These are phyloP conservation scores for Penicillium psychrofluorescens DNA, from an alignment of 495 filamentous ascomycete genomes.

Conservation along the genomic window DNA sequence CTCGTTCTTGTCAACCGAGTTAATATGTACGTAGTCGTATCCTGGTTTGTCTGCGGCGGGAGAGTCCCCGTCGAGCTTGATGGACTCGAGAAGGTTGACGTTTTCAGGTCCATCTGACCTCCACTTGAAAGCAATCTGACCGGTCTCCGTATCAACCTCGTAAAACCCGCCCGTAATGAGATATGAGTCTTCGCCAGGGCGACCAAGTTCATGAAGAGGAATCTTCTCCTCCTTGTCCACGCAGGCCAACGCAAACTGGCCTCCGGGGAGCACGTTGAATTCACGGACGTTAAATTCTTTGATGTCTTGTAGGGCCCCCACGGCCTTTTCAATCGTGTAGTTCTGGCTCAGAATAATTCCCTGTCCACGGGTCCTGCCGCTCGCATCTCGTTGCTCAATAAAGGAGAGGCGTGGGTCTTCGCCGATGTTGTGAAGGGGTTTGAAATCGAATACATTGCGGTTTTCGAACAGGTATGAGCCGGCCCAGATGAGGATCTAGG, in stretches of 20 bases:
- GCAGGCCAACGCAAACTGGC: conserved; percentile 36
- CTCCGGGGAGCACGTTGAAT: conserved; percentile 35
- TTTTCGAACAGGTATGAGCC: conserved; percentile 30
- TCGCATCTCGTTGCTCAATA: conserved; percentile 30
- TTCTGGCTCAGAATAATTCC: conserved; percentile 28
- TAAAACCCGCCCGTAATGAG: conserved; percentile 32
- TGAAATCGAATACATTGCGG: conserved; percentile 34
- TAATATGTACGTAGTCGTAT: conserved; percentile 32
- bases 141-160: conserved; percentile 41
- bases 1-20: conserved; percentile 35
- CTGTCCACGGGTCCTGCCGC: conserved; percentile 23
- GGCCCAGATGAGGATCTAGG: conserved; percentile 33
- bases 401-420: conserved; percentile 36
- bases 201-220: conserved; percentile 32
- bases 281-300: conserved; percentile 44
- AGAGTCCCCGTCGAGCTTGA: conserved; percentile 18
- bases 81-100: conserved; percentile 31
- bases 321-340: conserved; percentile 28
- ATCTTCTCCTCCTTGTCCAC: conserved; percentile 35
- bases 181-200: conserved; percentile 29
- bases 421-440: conserved; percentile 28
- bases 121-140: conserved; percentile 42
- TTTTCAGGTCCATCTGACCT: conserved; percentile 26
- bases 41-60: too few species aligned
- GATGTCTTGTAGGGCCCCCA: conserved; percentile 29